A percentile compares a stretch with the other conserved stretches of the same genome.
Evolutionary conservation across 345 rosid species (phyloP).

Genomic region (Noccaea caerulescens): DNA sequence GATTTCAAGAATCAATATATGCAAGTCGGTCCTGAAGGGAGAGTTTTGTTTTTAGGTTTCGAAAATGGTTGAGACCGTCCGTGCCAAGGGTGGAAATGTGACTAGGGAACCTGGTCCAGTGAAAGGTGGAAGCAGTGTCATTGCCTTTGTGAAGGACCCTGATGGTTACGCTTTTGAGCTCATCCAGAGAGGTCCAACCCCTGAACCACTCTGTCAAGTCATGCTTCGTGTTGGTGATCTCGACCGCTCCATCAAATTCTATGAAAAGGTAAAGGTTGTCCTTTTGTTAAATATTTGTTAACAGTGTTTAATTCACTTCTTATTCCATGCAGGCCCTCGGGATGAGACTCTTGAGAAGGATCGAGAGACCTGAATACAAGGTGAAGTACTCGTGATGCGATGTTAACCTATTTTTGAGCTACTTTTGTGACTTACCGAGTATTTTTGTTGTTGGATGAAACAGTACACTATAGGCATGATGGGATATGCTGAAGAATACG

Average conservation of each 20-base stretch:
- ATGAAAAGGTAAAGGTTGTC: slow-evolving; percentile 70
- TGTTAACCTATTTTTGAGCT: neutral
- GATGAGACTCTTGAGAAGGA: slow-evolving; percentile 72
- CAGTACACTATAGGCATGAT: slow-evolving; percentile 88
- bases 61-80: slow-evolving; percentile 74
- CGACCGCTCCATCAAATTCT: slow-evolving; percentile 79
- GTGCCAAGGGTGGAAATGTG: slow-evolving; percentile 77
- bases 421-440: neutral
- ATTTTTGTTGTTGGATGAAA: slow-evolving; percentile 20
- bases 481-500: slow-evolving; percentile 85
- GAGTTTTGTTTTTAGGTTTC: too few species aligned
- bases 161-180: slow-evolving; percentile 89
- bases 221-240: slow-evolving; percentile 96
- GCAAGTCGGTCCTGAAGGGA: too few species aligned
- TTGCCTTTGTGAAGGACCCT: slow-evolving; percentile 97
- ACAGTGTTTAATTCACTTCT: neutral
- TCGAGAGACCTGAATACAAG: slow-evolving; percentile 82
- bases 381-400: slow-evolving; percentile 41
- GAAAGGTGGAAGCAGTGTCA: slow-evolving; percentile 71
- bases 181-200: slow-evolving; percentile 85
- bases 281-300: neutral
- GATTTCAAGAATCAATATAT: slow-evolving; percentile 5
- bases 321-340: slow-evolving; percentile 69
- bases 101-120: slow-evolving; percentile 95
- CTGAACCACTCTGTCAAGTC: slow-evolving; percentile 93